Percentiles rank a stretch among this genome's conserved stretches.
phyloP scores from a whole-genome alignment of 768 basidiomycete genomes.

The Kondoa subrosea region DNA sequence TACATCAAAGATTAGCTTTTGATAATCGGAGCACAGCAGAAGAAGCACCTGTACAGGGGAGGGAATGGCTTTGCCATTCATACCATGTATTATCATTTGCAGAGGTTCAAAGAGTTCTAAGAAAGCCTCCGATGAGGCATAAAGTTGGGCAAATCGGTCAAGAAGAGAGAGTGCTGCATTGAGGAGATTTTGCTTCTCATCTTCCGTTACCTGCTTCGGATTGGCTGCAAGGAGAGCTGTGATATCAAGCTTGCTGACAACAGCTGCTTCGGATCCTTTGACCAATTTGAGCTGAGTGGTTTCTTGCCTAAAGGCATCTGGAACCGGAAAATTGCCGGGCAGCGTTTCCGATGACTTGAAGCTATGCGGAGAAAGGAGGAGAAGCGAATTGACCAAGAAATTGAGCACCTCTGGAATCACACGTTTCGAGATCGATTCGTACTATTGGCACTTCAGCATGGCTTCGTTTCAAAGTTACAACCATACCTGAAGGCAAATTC shows the following conservation, averaged over 20 bases:
- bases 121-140: slow-evolving; percentile 39
- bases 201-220: neutral
- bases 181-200: neutral
- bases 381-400: slow-evolving; percentile 53
- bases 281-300: slow-evolving; percentile 31
- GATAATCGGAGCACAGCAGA: too few relatives aligned
- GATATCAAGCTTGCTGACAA: neutral
- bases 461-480: slow-evolving; percentile 29
- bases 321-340: slow-evolving; percentile 55
- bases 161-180: slow-evolving; percentile 43
- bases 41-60: slow-evolving; percentile 46
- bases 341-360: slow-evolving; percentile 38
- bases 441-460: slow-evolving; percentile 39
- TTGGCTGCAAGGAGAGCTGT: neutral
- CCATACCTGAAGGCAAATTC: slow-evolving; percentile 40
- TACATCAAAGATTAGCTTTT: too few relatives aligned
- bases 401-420: slow-evolving; percentile 76
- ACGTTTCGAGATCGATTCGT: slow-evolving; percentile 66
- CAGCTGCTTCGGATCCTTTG: neutral
- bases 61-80: slow-evolving; percentile 40
- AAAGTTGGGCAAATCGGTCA: slow-evolving; percentile 39
- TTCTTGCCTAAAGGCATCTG: slow-evolving; percentile 45
- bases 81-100: slow-evolving; percentile 40
- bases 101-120: slow-evolving; percentile 68
- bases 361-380: slow-evolving; percentile 52